Conservation (phyloP, 345 rosid genomes). For the Citrus unshiu region DNA sequence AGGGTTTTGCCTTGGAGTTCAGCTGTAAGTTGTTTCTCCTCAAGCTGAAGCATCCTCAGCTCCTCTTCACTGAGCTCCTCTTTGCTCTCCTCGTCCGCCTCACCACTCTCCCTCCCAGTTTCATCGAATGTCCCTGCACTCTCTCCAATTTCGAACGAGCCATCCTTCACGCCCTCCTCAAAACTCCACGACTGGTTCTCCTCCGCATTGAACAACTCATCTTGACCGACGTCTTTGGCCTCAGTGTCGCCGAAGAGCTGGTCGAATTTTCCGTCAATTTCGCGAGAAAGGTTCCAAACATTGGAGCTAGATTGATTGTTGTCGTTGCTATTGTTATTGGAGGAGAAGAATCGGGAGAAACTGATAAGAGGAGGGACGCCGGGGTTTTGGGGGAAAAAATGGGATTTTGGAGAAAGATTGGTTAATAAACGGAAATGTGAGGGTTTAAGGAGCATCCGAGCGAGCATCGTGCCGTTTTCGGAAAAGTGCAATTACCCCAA, state of each 20-base stretch:
- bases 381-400: conserved; percentile 11
- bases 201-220: conserved; percentile 33
- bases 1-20: conserved; percentile 49
- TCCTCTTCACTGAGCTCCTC: conserved; percentile 31
- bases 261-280: conserved; percentile 37
- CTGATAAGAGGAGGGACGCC: conserved; percentile 24
- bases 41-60: conserved; percentile 40
- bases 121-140: conserved; percentile 16
- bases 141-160: conserved; percentile 40
- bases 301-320: conserved; percentile 10
- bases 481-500: neutral
- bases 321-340: conserved; percentile 26
- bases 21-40: conserved; percentile 58
- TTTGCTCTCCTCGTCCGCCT: conserved; percentile 16
- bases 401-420: conserved; percentile 32
- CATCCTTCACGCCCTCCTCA: conserved; percentile 36
- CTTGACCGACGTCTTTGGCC: conserved; percentile 26
- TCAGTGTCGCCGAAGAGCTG: conserved; percentile 36
- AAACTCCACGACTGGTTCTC: conserved; percentile 43
- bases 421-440: conserved; percentile 54
- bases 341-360: conserved; percentile 33
- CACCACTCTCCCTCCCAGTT: conserved; percentile 3
- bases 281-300: conserved; percentile 53
- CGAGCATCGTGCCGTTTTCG: conserved; percentile 41
- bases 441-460: conserved; percentile 60